Percentiles rank a stretch among this genome's conserved stretches.
Conservation (phyloP, 768 basidiomycete genomes). For the Rhizopogon vesiculosus region DNA sequence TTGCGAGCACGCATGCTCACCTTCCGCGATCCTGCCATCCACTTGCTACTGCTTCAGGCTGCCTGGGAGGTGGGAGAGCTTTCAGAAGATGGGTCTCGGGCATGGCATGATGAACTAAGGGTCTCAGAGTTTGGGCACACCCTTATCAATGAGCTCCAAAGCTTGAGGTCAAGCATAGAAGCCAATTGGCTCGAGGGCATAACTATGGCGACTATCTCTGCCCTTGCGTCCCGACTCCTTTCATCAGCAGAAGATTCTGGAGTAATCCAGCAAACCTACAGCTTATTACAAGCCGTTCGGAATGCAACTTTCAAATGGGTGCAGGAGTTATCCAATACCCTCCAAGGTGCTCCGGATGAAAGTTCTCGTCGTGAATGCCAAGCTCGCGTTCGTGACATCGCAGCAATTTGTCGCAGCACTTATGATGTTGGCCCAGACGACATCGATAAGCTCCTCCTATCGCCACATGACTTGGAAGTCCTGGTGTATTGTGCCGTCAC, state of each 20-base stretch:
- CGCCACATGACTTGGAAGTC: constrained; percentile 16
- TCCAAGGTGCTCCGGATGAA: constrained; percentile 3
- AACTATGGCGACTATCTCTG: constrained; percentile 24
- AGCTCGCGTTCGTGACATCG: constrained; percentile 25
- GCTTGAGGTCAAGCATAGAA: constrained; percentile 24
- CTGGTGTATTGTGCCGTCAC: constrained; percentile 27
- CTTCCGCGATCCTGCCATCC: constrained; percentile 32
- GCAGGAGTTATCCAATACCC: constrained; percentile 17
- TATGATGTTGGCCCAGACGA: constrained; percentile 24
- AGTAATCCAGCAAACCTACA: constrained; percentile 13
- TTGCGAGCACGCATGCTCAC: constrained; percentile 28
- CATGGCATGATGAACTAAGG: constrained; percentile 34
- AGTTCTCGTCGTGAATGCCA: constrained; percentile 1
- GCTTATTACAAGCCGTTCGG: constrained; percentile 25
- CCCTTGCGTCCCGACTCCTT: constrained; percentile 29
- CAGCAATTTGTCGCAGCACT: constrained; percentile 32
- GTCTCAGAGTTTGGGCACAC: constrained; percentile 24
- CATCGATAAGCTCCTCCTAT: constrained; percentile 10
- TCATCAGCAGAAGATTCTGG: constrained; percentile 10
- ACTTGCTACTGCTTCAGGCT: constrained; percentile 35
- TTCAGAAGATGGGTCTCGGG: constrained; percentile 10
- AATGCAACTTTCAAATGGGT: constrained; percentile 28
- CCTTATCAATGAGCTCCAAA: constrained; percentile 27
- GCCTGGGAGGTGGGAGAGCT: constrained; percentile 32
- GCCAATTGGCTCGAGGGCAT: constrained; percentile 32